These are phyloP conservation scores for Didymella pinodella DNA, from an alignment of 2,329 filamentous ascomycete genomes.

Conservation along the genomic window DNA sequence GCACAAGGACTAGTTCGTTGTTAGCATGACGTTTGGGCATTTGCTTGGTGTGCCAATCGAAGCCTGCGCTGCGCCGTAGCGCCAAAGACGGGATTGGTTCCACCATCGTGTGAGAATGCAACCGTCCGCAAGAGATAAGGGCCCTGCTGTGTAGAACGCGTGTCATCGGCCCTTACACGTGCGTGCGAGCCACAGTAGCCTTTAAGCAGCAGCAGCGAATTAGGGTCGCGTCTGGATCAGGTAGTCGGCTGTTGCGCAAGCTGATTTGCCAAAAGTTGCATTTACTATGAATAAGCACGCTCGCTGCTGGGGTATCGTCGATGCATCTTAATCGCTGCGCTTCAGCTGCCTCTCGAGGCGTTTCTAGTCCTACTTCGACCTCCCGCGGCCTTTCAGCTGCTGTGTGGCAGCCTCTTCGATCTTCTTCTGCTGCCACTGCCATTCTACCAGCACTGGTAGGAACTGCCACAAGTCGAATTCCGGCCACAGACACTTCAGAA, in stretches of 20 bases:
- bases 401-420: conserved; percentile 47
- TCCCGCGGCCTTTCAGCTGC: conserved; percentile 43
- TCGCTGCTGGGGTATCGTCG: conserved; percentile 38
- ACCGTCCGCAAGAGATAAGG: conserved; percentile 19
- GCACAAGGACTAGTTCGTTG: conserved; percentile 9
- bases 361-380: conserved; percentile 38
- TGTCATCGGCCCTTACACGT: conserved; percentile 10
- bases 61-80: conserved; percentile 8
- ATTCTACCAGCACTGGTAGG: conserved; percentile 89
- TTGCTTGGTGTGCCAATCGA: conserved; percentile 18
- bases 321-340: conserved; percentile 23
- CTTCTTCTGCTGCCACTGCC: conserved; percentile 71
- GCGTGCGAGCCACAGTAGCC: conserved; percentile 10
- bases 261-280: conserved; percentile 25
- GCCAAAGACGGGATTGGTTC: conserved; percentile 15
- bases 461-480: conserved; percentile 96
- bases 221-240: not conserved
- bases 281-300: conserved; percentile 32
- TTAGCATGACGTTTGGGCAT: conserved; percentile 19
- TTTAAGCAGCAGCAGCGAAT: not conserved
- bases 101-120: conserved; percentile 6
- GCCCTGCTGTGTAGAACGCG: conserved; percentile 5
- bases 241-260: conserved; percentile 13
- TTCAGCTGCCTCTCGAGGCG: conserved; percentile 7
- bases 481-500: conserved; percentile 91